Evolutionary conservation across 2,329 filamentous ascomycete genomes (phyloP).

Genomic region (Colletotrichum liriopes): DNA sequence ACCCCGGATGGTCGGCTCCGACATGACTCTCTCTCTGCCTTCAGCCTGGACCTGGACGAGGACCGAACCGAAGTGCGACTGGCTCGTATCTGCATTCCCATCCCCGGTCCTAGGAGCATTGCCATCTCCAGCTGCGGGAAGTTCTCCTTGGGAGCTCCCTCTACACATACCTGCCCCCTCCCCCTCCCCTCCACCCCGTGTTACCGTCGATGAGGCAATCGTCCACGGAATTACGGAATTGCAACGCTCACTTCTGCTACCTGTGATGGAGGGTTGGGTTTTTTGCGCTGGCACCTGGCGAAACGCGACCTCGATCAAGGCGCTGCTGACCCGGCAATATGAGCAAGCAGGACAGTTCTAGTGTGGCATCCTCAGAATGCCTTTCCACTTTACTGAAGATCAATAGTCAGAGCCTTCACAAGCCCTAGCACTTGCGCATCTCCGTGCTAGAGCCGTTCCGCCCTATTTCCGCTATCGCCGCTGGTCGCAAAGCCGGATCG

Average conservation of each 20-base stretch:
- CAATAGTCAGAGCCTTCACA: not conserved
- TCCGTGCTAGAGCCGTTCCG: not conserved
- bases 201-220: not conserved
- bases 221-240: slow-evolving; percentile 1
- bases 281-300: too few species aligned
- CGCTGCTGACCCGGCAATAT: too few species aligned
- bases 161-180: not conserved
- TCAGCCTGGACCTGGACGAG: not conserved
- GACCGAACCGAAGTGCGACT: not conserved
- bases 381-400: not conserved
- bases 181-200: too few species aligned
- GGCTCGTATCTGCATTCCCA: not conserved
- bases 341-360: too few species aligned
- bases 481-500: not conserved
- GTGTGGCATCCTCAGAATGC: not conserved
- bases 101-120: not conserved
- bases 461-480: slow-evolving; percentile 17
- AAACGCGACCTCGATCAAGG: too few species aligned
- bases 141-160: too few species aligned
- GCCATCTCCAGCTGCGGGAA: not conserved
- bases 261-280: not conserved
- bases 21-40: too few species aligned
- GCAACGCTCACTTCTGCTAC: not conserved
- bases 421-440: not conserved
- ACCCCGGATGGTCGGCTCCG: too few species aligned